Evolutionary conservation across 345 rosid genomes (phyloP).

Genomic region (rapeseed (Brassica napus)): DNA sequence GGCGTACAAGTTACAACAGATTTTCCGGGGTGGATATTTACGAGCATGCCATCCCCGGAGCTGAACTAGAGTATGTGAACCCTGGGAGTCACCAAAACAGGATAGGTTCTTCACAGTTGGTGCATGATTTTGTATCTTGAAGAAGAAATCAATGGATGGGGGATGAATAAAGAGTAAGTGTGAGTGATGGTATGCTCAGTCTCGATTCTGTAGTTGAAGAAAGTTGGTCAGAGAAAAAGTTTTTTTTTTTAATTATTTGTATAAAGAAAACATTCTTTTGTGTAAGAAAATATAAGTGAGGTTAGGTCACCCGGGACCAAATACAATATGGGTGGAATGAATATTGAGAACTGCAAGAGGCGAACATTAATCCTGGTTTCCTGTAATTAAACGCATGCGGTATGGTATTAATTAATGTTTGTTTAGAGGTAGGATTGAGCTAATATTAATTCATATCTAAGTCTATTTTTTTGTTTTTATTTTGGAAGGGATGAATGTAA

Average conservation of each 20-base stretch:
- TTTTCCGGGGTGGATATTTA: constrained; percentile 39
- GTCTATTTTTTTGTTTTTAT: background rate
- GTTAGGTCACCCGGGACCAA: constrained; percentile 29
- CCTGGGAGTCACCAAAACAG: constrained; percentile 66
- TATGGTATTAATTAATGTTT: background rate
- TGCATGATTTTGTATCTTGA: constrained; percentile 78
- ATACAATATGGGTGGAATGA: constrained; percentile 5
- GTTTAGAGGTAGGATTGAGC: background rate
- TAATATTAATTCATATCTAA: background rate
- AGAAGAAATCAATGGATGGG: constrained; percentile 11
- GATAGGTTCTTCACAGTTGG: constrained; percentile 65
- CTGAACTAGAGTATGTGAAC: constrained; percentile 58
- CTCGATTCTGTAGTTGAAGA: constrained; percentile 23
- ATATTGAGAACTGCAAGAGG: constrained; percentile 1
- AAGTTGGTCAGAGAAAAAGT: constrained; percentile 15
- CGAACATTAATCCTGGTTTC: constrained; percentile 1
- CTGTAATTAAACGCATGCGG: background rate
- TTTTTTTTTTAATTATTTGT: constrained; percentile 5
- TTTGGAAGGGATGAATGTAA: background rate
- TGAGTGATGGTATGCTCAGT: constrained; percentile 31
- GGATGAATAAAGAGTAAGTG: constrained; percentile 19
- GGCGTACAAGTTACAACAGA: constrained; percentile 11
- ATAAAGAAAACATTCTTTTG: constrained; percentile 34
- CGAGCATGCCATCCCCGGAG: constrained; percentile 50
- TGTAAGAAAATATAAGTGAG: constrained; percentile 31